Evolutionary conservation across 2,329 filamentous ascomycete genomes (phyloP).

Genomic region (Verticillium nubilum): DNA sequence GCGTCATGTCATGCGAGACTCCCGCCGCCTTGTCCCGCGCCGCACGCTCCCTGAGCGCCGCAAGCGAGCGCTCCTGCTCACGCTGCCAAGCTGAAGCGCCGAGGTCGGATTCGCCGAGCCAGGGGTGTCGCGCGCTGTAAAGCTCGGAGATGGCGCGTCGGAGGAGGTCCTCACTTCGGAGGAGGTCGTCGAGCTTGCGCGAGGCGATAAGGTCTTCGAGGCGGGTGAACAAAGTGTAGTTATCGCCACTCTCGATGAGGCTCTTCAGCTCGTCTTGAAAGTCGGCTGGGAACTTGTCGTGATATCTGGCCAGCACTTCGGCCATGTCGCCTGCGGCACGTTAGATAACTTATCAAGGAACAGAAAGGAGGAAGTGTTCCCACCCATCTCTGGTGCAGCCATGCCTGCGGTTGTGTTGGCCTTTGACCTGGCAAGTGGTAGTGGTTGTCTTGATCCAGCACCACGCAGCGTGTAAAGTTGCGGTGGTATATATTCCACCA

Average conservation of each 20-base stretch:
- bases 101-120: slow-evolving; percentile 8
- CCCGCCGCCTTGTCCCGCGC: not conserved
- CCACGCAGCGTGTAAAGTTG: not conserved
- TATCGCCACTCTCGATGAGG: slow-evolving; percentile 1
- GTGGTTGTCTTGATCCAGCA: not conserved
- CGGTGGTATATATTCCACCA: not conserved
- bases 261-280: slow-evolving; percentile 1
- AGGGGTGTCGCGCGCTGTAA: slow-evolving; percentile 7
- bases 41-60: not conserved
- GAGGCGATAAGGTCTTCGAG: slow-evolving; percentile 7
- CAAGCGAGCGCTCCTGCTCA: not conserved
- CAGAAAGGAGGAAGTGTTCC: not conserved
- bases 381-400: slow-evolving; percentile 9
- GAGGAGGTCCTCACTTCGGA: slow-evolving; percentile 1
- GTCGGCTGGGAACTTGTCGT: slow-evolving; percentile 6
- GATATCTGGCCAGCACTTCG: slow-evolving; percentile 1
- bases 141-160: slow-evolving; percentile 3
- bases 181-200: slow-evolving; percentile 4
- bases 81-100: not conserved
- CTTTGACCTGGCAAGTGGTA: not conserved
- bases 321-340: slow-evolving; percentile 5
- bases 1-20: not conserved
- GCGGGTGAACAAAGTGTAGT: slow-evolving; percentile 7
- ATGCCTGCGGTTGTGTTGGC: slow-evolving; percentile 1
- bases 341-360: not conserved